Conservation (phyloP, 1,139 yeast genomes). For the Sugiyamaella neomexicana region DNA sequence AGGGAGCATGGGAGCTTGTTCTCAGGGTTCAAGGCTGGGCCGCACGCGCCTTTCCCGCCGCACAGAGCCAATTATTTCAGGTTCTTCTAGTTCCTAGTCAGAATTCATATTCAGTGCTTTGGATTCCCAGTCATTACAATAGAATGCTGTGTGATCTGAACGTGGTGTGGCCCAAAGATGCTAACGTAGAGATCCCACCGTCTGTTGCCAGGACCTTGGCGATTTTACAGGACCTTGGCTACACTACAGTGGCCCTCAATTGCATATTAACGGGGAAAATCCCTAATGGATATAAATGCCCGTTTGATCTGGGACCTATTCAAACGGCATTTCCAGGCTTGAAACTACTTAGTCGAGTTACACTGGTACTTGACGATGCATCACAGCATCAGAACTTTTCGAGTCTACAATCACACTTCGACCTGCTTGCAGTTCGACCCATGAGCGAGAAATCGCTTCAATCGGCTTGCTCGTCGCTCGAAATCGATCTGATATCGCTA, state of each 20-base stretch:
- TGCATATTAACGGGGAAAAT: conserved; percentile 59
- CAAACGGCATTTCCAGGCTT: conserved; percentile 45
- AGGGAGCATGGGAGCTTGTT: too few relatives aligned
- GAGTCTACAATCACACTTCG: conserved; percentile 47
- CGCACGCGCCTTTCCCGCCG: too few relatives aligned
- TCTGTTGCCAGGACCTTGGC: conserved; percentile 28
- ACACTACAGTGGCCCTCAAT: conserved; percentile 72
- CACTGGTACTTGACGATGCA: conserved; percentile 74
- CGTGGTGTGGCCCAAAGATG: conserved; percentile 74
- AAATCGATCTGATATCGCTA: conserved; percentile 76
- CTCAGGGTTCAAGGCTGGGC: too few relatives aligned
- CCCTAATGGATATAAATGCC: conserved; percentile 49
- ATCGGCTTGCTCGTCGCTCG: conserved; percentile 68
- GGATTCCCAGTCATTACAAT: background rate
- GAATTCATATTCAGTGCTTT: background rate
- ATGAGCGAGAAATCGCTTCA: conserved; percentile 75
- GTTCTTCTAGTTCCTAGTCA: too few relatives aligned
- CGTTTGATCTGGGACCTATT: conserved; percentile 32
- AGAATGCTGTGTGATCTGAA: conserved; percentile 69
- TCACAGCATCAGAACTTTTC: conserved; percentile 63
- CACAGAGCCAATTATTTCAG: too few relatives aligned
- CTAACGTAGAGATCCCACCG: conserved; percentile 38
- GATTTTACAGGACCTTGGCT: conserved; percentile 51
- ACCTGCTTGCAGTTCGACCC: conserved; percentile 81
- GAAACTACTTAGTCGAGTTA: conserved; percentile 67